Evolutionary conservation across 2,329 filamentous ascomycete species (phyloP).

Genomic region (Lasiodiplodia gonubiensis): DNA sequence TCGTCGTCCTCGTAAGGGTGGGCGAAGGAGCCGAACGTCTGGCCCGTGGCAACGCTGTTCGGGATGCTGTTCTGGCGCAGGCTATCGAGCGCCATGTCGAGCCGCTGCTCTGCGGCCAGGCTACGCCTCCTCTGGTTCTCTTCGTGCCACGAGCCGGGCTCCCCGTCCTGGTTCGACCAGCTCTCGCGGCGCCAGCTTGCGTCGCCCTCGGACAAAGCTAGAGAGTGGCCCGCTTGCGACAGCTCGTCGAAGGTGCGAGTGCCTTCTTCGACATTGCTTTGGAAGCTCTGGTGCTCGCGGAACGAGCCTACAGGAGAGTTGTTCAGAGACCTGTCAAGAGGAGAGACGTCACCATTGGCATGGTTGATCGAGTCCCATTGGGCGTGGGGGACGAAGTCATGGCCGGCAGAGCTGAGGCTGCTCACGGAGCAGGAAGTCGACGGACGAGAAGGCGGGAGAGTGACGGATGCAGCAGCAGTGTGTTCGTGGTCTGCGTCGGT

Average conservation of each 20-base stretch:
- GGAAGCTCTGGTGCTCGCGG: constrained; percentile 1
- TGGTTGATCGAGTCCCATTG: constrained; percentile 10
- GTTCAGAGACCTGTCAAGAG: constrained; percentile 4
- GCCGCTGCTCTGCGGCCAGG: constrained; percentile 11
- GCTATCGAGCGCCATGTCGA: constrained; percentile 15
- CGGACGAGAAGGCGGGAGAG: constrained; percentile 9
- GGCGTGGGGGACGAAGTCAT: constrained; percentile 2
- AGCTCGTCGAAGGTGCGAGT: background rate
- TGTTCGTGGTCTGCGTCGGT: background rate
- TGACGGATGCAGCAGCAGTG: constrained; percentile 6
- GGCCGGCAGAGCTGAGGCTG: constrained; percentile 12
- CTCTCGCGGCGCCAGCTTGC: constrained; percentile 15
- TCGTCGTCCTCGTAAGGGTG: constrained; percentile 1
- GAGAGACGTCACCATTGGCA: constrained; percentile 14
- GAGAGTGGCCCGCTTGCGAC: background rate
- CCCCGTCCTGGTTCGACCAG: background rate
- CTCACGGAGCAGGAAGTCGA: constrained; percentile 12
- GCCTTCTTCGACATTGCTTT: background rate
- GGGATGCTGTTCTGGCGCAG: constrained; percentile 14
- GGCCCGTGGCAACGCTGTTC: constrained; percentile 5
- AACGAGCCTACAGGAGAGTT: constrained; percentile 12
- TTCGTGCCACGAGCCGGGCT: constrained; percentile 14
- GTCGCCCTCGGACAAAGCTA: constrained; percentile 16
- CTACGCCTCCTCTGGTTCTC: constrained; percentile 8
- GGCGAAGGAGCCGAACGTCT: constrained; percentile 21